A percentile compares a stretch with the other conserved stretches of the same genome.
Evolutionary conservation across 768 basidiomycete species (phyloP).

Genomic region (Fomitopsis pulvina): DNA sequence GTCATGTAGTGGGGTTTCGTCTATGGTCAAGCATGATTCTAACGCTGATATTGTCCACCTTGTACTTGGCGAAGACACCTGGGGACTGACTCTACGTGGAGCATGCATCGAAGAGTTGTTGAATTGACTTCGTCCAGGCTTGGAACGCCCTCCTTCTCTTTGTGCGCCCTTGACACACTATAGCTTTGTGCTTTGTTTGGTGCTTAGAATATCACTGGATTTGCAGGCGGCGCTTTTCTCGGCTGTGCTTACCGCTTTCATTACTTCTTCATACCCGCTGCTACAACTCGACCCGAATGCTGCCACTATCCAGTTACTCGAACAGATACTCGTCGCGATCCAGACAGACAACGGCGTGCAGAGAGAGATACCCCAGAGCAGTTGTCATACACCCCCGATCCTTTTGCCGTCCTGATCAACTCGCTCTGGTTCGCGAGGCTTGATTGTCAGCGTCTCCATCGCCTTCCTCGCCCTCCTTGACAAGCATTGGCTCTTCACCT

Average conservation of each 20-base stretch:
- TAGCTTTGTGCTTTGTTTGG: background rate
- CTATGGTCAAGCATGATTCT: too few relatives aligned
- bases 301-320: slow-evolving; percentile 5
- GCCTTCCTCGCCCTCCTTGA: slow-evolving; percentile 39
- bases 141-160: slow-evolving; percentile 1
- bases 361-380: background rate
- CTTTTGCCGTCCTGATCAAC: slow-evolving; percentile 32
- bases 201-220: background rate
- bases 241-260: slow-evolving; percentile 22
- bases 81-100: background rate
- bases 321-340: background rate
- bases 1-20: too few relatives aligned
- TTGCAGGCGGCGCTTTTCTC: slow-evolving; percentile 27
- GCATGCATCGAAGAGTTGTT: background rate
- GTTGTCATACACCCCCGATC: slow-evolving; percentile 13
- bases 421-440: slow-evolving; percentile 34
- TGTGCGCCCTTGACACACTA: slow-evolving; percentile 1
- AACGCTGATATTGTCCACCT: too few relatives aligned
- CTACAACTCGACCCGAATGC: slow-evolving; percentile 17
- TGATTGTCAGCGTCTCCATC: slow-evolving; percentile 32
- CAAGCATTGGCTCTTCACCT: slow-evolving; percentile 42
- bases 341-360: background rate
- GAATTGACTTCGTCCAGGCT: background rate
- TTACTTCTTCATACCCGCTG: slow-evolving; percentile 18
- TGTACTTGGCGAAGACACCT: background rate